phyloP scores from a whole-genome alignment of 768 basidiomycete species.

The Leccinum obscurum region DNA sequence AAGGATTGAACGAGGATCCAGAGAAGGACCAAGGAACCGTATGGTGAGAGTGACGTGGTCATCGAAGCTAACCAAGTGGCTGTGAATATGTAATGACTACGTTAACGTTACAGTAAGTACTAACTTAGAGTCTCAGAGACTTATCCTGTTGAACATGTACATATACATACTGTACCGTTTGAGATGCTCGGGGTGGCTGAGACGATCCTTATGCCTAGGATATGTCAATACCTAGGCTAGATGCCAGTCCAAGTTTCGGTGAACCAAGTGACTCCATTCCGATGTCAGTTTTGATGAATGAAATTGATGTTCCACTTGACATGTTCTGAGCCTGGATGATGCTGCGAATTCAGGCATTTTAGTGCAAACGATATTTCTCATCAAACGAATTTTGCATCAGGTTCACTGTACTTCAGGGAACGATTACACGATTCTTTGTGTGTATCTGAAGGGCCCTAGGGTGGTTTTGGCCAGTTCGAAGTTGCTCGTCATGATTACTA shows the following conservation, averaged over 20 bases:
- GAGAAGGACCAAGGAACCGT: conserved; percentile 64
- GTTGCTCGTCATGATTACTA: not conserved
- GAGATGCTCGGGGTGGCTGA: conserved; percentile 29
- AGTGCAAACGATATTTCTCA: conserved; percentile 57
- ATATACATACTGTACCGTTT: too few relatives aligned
- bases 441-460: not conserved
- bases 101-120: too few relatives aligned
- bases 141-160: too few relatives aligned
- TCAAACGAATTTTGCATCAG: conserved; percentile 47
- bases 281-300: conserved; percentile 60
- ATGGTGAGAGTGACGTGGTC: conserved; percentile 47
- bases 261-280: conserved; percentile 51
- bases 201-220: conserved; percentile 34
- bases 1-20: conserved; percentile 71
- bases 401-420: conserved; percentile 8
- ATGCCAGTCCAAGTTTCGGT: conserved; percentile 60
- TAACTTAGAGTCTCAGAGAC: too few relatives aligned
- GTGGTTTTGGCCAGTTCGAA: conserved; percentile 10
- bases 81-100: not conserved
- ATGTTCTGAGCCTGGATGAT: not conserved
- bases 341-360: conserved; percentile 48
- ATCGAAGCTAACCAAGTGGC: conserved; percentile 3
- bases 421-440: not conserved
- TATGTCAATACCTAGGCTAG: conserved; percentile 55
- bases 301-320: too few relatives aligned